These are phyloP conservation scores for Jaltomata sinuosa DNA, from an alignment of 257 asterid genomes.

Conservation along the genomic window DNA sequence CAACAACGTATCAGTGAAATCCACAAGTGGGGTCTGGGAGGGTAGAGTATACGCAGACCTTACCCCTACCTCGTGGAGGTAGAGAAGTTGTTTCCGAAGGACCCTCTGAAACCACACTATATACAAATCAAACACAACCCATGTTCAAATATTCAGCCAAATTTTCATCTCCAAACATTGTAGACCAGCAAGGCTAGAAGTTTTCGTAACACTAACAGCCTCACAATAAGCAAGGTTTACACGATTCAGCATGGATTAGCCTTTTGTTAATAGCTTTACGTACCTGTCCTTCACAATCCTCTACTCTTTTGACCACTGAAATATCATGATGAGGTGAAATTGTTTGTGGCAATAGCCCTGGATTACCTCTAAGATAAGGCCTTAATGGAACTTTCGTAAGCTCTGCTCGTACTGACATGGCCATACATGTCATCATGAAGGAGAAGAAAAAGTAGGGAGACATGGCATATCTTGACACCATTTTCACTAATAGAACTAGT, in stretches of 20 bases:
- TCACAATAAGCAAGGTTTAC: not conserved
- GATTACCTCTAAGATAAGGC: constrained; percentile 4
- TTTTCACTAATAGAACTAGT: not conserved
- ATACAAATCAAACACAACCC: not conserved
- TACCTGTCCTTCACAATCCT: not conserved
- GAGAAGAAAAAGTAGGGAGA: not conserved
- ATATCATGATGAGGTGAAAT: not conserved
- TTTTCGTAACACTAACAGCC: not conserved
- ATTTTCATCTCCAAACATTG: not conserved
- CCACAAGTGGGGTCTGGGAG: no score
- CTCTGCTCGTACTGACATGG: not conserved
- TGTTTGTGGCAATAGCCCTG: not conserved
- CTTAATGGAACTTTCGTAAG: not conserved
- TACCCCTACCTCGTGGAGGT: no score
- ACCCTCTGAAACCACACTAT: no score
- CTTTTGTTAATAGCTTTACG: not conserved
- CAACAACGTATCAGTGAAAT: no score
- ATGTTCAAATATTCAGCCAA: not conserved
- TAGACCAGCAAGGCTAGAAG: not conserved
- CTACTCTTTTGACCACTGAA: not conserved
- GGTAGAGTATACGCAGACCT: no score
- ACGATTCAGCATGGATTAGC: not conserved
- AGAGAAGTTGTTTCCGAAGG: no score
- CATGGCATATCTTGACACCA: not conserved
- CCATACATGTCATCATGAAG: not conserved